phyloP scores from a whole-genome alignment of 148 eudicot genomes.

The Nyssa sinensis region DNA sequence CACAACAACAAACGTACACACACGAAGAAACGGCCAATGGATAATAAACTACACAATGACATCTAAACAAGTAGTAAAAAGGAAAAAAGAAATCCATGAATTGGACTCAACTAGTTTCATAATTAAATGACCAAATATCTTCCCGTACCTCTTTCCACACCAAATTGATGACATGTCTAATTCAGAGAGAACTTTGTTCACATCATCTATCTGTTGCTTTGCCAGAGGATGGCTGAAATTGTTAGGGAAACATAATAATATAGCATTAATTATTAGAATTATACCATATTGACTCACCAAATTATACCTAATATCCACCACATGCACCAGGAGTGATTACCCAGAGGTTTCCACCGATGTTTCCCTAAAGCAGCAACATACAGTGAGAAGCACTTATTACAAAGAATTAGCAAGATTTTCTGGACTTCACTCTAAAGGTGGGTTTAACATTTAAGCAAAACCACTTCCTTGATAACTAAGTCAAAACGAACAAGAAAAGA shows the following conservation, averaged over 20 bases:
- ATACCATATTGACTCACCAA: too few species aligned
- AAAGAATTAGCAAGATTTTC: background rate
- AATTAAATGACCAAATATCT: background rate
- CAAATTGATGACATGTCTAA: constrained; percentile 68
- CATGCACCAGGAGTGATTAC: constrained; percentile 91
- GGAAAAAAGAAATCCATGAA: too few species aligned
- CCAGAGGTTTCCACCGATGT: constrained; percentile 93
- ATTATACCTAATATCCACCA: constrained; percentile 83
- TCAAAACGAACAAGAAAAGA: constrained; percentile 1
- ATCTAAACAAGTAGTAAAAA: too few species aligned
- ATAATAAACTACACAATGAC: too few species aligned
- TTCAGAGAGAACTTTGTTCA: constrained; percentile 77
- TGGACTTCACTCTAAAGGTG: background rate
- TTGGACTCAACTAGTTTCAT: background rate
- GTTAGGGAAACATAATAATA: constrained; percentile 14
- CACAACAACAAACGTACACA: too few species aligned
- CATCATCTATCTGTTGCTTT: constrained; percentile 81
- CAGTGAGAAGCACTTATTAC: constrained; percentile 21
- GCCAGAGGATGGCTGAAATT: constrained; percentile 84
- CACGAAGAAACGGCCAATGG: too few species aligned
- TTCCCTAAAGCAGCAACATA: constrained; percentile 99
- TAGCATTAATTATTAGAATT: background rate
- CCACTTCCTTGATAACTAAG: background rate
- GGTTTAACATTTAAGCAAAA: background rate
- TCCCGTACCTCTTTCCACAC: constrained; percentile 88